Evolutionary conservation across 306 rosid genomes (phyloP).

Genomic region (Erythrophleum fordii): DNA sequence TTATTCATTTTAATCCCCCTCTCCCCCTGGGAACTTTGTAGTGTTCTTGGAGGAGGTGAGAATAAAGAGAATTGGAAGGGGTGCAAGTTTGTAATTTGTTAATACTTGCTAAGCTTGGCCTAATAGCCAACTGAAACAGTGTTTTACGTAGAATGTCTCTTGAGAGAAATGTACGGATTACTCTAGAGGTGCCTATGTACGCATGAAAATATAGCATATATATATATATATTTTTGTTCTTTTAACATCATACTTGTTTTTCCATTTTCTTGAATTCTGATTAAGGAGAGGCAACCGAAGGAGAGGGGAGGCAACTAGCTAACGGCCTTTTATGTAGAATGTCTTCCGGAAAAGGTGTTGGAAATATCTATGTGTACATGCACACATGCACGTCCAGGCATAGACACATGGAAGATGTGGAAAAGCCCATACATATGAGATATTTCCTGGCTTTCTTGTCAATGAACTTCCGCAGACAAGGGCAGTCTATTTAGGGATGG

Average conservation of each 20-base stretch:
- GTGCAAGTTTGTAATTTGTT: neutral
- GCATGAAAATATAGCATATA: too few relatives aligned
- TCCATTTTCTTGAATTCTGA: neutral
- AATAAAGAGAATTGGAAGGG: constrained; percentile 3
- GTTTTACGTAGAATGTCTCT: neutral
- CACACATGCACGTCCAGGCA: neutral
- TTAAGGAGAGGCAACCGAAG: too few relatives aligned
- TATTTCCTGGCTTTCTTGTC: too few relatives aligned
- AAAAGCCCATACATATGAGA: too few relatives aligned
- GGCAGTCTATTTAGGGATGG: too few relatives aligned
- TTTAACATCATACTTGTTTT: neutral
- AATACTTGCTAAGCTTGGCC: neutral
- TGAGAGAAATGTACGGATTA: neutral
- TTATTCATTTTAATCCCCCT: neutral
- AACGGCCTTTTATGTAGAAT: neutral
- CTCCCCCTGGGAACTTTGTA: neutral
- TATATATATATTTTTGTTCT: neutral
- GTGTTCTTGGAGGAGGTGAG: neutral
- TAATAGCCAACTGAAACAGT: neutral
- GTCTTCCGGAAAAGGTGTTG: neutral
- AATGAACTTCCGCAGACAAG: too few relatives aligned
- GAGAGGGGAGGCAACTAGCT: neutral
- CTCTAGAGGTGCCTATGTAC: neutral
- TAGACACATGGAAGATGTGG: too few relatives aligned
- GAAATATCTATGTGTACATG: neutral